Percentiles rank a stretch among this genome's conserved stretches.
Conservation (phyloP, 768 basidiomycete species). For the Rhodotorula paludigena region DNA sequence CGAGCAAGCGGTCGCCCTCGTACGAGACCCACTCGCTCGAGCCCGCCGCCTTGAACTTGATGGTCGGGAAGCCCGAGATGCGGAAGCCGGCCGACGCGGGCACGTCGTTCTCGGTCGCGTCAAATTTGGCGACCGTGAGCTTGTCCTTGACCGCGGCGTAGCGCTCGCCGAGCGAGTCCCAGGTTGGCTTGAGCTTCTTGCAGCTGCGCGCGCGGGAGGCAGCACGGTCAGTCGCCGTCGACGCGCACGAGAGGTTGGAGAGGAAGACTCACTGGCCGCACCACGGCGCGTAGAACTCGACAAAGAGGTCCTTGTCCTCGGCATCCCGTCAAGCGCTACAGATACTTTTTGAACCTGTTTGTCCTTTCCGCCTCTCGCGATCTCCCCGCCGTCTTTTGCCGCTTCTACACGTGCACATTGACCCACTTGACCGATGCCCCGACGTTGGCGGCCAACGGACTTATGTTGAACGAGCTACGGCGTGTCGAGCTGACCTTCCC, state of each 20-base stretch:
- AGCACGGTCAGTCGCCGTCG: background rate
- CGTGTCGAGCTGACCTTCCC: no score
- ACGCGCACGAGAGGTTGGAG: constrained; percentile 5
- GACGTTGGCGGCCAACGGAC: no score
- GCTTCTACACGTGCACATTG: no score
- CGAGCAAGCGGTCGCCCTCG: constrained; percentile 60
- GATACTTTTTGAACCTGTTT: no score
- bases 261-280: constrained; percentile 51
- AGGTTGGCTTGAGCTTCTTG: constrained; percentile 91
- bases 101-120: constrained; percentile 92
- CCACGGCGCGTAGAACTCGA: constrained; percentile 98
- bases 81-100: constrained; percentile 78
- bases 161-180: constrained; percentile 84
- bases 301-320: constrained; percentile 91
- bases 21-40: constrained; percentile 81
- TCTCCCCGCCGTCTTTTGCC: no score
- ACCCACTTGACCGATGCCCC: no score
- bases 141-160: constrained; percentile 55
- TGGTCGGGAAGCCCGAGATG: constrained; percentile 75
- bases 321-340: no score
- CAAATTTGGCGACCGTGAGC: constrained; percentile 70
- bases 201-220: constrained; percentile 56
- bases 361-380: no score
- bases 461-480: no score
- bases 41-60: constrained; percentile 94